Evolutionary conservation across 1,284 basidiomycete species (phyloP).

Genomic region (Boletellus deceptivus): DNA sequence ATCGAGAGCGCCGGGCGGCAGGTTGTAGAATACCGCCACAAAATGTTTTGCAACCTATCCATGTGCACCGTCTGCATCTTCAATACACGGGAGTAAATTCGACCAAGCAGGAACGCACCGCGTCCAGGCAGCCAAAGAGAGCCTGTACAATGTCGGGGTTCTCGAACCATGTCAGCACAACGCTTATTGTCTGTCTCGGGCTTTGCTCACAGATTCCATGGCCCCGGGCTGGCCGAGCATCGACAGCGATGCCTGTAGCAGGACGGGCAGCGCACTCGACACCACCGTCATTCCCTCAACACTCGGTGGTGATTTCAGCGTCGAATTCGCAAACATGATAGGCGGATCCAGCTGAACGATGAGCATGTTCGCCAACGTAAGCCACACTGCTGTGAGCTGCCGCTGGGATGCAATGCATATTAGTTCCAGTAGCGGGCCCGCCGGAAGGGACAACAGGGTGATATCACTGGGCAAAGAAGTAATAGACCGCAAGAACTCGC

Average conservation of each 20-base stretch:
- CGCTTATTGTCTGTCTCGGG: neutral
- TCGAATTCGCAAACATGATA: conserved; percentile 43
- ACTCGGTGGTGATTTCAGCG: conserved; percentile 41
- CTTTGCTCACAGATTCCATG: conserved; percentile 64
- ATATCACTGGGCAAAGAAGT: conserved; percentile 70
- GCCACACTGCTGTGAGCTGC: conserved; percentile 79
- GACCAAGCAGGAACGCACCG: conserved; percentile 40
- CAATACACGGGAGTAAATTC: neutral
- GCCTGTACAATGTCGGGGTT: conserved; percentile 88
- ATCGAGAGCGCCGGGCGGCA: conserved; percentile 67
- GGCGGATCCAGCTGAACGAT: conserved; percentile 79
- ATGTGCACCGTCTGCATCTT: neutral
- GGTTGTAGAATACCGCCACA: conserved; percentile 63
- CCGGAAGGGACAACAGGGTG: conserved; percentile 76
- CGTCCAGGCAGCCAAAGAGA: conserved; percentile 80
- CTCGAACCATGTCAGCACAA: conserved; percentile 35
- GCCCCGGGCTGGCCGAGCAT: conserved; percentile 56
- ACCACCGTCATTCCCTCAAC: conserved; percentile 48
- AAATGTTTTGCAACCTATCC: conserved; percentile 72
- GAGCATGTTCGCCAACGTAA: conserved; percentile 75
- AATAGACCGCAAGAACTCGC: conserved; percentile 79
- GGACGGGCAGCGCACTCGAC: conserved; percentile 50
- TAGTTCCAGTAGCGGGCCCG: conserved; percentile 74
- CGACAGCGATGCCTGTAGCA: conserved; percentile 62
- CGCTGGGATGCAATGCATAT: conserved; percentile 74